These are phyloP conservation scores for Aristolochia contorta DNA, from an alignment of 164 flowering plant genomes.

Conservation along the genomic window DNA sequence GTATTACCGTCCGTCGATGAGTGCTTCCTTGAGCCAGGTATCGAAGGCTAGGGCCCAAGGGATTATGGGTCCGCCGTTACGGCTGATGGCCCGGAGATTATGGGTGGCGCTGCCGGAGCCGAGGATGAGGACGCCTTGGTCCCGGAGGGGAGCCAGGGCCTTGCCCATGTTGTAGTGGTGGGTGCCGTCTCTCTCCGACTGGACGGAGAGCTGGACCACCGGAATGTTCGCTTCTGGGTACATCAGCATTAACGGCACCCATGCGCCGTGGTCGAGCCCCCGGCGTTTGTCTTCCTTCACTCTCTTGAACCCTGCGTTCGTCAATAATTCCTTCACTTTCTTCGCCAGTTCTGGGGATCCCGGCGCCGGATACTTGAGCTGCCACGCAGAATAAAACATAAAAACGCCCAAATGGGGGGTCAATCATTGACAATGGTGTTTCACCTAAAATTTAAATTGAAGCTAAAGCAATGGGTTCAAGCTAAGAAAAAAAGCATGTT, in stretches of 20 bases:
- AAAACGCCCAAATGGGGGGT: too few relatives aligned
- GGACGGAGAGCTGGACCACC: constrained; percentile 74
- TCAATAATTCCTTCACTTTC: constrained; percentile 54
- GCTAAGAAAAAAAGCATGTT: too few relatives aligned
- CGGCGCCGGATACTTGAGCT: constrained; percentile 82
- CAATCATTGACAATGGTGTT: too few relatives aligned
- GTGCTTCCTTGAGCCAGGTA: constrained; percentile 68
- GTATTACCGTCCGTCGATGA: constrained; percentile 53
- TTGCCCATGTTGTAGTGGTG: constrained; percentile 76
- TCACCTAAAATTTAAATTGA: too few relatives aligned
- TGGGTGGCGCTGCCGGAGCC: constrained; percentile 86
- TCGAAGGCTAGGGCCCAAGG: constrained; percentile 74
- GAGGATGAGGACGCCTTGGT: constrained; percentile 73
- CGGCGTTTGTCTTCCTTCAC: constrained; percentile 54
- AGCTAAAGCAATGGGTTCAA: too few relatives aligned
- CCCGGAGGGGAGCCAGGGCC: constrained; percentile 66
- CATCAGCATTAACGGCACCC: constrained; percentile 88
- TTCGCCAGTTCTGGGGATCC: constrained; percentile 63
- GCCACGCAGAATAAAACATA: not conserved
- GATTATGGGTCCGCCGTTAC: constrained; percentile 6
- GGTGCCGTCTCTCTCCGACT: constrained; percentile 36
- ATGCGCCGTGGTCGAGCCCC: constrained; percentile 92
- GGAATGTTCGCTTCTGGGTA: constrained; percentile 82
- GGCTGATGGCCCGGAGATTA: constrained; percentile 36
- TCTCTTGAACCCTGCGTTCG: constrained; percentile 29